Base-by-base conservation (phyloP, 2,329 filamentous ascomycete genomes). In the Alternaria sp. region DNA sequence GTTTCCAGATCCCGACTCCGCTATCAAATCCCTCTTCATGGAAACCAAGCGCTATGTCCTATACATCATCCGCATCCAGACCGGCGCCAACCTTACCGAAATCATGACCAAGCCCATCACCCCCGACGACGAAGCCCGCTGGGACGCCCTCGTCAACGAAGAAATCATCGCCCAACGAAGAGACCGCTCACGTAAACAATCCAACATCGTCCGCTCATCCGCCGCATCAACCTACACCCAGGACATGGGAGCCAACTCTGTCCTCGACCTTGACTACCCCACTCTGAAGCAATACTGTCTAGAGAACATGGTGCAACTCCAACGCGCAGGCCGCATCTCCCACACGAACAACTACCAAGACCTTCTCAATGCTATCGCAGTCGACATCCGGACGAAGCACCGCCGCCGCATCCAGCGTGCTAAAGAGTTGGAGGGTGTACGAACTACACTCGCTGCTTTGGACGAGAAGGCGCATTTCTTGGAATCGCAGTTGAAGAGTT, bases 381-480 rank as follows among this genome's bases (percentile, higher is more conserved):
- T 96, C 58, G 95, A 99, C 75, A 99, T 99, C 76, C 91, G 96
- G 46, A 97, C 94, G 62, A 99, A 99, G 85, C 97, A 97, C 80
- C 90, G 94, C 40, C 89, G 96, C 59, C 87, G 95, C 59, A 90
- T 99, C 45, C 94, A 99, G 79, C 88, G 95, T 60, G 91, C 97
- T 75, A 90, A 92, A 49, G 95, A 99, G 79, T 80, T 98, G 40
- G 95, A 99, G 70, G 90, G 90, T 45, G 92, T 94, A 22, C 86
- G 90, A 28, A 83, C 91, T 59, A 95, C 92, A 1, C 84, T 95
- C 16, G 80, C 85, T 44, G 92, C 93, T 66, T 81, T 96, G 63
- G 89, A 92, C 78, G 89, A 93, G 70, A 95, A 99, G 82, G 94
- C 94, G 38, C 87, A 89, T 67, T 99, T 96, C 80, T 86, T 99